Evolutionary conservation across 352 stramenopile genomes (phyloP), one percentile per base, ranked within the genome.

Genomic region (Phytopythium kandeliae): DNA sequence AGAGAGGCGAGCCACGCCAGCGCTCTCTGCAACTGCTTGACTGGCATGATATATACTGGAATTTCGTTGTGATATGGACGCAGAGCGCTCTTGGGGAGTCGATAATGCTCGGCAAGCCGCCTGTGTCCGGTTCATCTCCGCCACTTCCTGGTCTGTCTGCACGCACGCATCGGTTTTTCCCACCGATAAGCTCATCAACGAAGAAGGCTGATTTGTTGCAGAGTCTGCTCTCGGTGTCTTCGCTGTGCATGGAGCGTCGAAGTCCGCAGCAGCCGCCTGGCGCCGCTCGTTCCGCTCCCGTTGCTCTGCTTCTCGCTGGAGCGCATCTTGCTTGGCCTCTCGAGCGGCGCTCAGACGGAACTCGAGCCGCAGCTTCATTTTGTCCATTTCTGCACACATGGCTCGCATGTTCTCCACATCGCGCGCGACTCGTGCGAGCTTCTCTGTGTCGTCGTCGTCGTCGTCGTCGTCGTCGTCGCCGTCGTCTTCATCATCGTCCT

Each of bases 371-470:
- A 51, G 44, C 45, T 75, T 87, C 37, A 86, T 71, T n/a, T 63
- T 59, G 40, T 81, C 68, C 72, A 89, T 89, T 28, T 86, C 69
- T 4, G 50, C 64, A 36, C 76, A 63, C 73, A 88, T 79, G 37
- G 53, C 53, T 13, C 48, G 65, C 55, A 88, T 72, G 46, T 67
- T 69, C 12, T 65, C 56, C 0, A 87, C 57, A 22, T 84, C 70
- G 2, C 36, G 43, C 16, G 58, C 66, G 25, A 86, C 69, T 2
- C 54, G 57, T 37, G 55, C 46, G 36, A 69, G 60, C 57, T 78
- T 78, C 22, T 55, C 49, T 4, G 47, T 48, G 12, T 56, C 50
- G 1, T 45, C 43, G 0, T 51, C 57, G 0, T 64, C 37, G 0
- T 45, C 54, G 3, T 67, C 60, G 9, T 48, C 51, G 3, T 59